Evolutionary conservation across 148 eudicot genomes (phyloP), one percentile per base, ranked within the genome.

Genomic region (Tetragonia tetragonoides): DNA sequence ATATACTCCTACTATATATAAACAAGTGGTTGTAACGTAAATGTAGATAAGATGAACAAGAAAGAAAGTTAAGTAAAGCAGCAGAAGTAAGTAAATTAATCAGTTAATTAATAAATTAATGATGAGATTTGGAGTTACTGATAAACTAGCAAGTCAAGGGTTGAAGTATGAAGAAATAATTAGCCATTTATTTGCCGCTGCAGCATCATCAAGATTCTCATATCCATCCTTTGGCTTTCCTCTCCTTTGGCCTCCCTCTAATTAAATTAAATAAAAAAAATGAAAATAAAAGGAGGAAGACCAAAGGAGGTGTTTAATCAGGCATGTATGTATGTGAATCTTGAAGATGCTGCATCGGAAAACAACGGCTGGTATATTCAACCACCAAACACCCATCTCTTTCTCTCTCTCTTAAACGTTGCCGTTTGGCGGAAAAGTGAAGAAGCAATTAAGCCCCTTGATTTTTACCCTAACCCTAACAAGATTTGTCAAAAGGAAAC

Each of bases 141-240:
- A 14, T 7, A 47, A 47, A 4, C 11, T 7, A 47, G 53, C 1
- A n/a, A n/a, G n/a, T n/a, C n/a, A n/a, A n/a, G n/a, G n/a, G n/a
- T n/a, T n/a, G n/a, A 49, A 10, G 10, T 46, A 10, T 1, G 53
- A 8, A 49, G 53, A 7, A 47, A 9, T 47, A 47, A 80, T 39
- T 64, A 93, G 97, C 85, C 85, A 87, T 83, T 88, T 66, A 83
- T 87, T 87, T 87, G 91, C 90, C 78, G 85, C 86, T 91, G 98
- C 92, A 91, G 97, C 98, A 93, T 90, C 98, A 93, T 93, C 98
- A 93, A 89, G 98, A 93, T 93, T 93, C 98, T 81, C 97, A 91
- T 71, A 85, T 42, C 81, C 66, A n/a, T n/a, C n/a, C n/a, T n/a
- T n/a, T n/a, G n/a, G n/a, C n/a, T 73, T 72, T 21, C 60, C 44